A percentile compares a stretch with the other conserved stretches of the same genome.
Evolutionary conservation across 257 asterid species (phyloP).

Genomic region (Anisodus tanguticus): DNA sequence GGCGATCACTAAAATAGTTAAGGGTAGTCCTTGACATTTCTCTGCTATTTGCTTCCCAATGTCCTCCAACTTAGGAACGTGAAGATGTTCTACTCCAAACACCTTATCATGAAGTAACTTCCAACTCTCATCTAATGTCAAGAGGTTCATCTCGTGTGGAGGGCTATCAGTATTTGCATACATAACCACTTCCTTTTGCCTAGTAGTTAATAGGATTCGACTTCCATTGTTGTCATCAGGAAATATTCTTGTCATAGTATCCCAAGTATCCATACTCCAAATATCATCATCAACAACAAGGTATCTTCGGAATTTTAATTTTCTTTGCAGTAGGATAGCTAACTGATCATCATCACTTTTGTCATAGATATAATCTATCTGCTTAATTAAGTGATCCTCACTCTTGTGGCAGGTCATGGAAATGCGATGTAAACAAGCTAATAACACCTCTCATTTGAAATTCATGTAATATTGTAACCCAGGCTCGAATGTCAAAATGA

Average conservation of each 20-base stretch:
- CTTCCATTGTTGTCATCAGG: not conserved
- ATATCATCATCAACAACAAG: slow-evolving; percentile 33
- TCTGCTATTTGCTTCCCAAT: slow-evolving; percentile 19
- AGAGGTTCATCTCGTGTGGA: not conserved
- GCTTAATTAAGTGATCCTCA: not conserved
- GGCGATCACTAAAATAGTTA: slow-evolving; percentile 26
- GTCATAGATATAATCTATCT: not conserved
- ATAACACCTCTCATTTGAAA: not conserved
- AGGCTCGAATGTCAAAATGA: slow-evolving; percentile 9
- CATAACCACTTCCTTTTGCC: not conserved
- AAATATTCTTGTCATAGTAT: slow-evolving; percentile 17
- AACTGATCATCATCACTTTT: slow-evolving; percentile 17
- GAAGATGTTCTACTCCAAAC: slow-evolving; percentile 11
- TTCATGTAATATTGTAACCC: slow-evolving; percentile 26
- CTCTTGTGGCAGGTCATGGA: not conserved
- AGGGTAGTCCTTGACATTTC: slow-evolving; percentile 31
- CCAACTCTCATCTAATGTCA: slow-evolving; percentile 24
- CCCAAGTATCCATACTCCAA: slow-evolving; percentile 33
- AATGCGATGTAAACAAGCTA: slow-evolving; percentile 24
- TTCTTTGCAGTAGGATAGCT: not conserved
- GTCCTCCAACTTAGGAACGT: not conserved
- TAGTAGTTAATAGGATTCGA: slow-evolving; percentile 27
- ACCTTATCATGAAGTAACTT: slow-evolving; percentile 20
- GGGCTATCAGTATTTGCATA: not conserved
- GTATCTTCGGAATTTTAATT: slow-evolving; percentile 26